Evolutionary conservation across 2,329 filamentous ascomycete species (phyloP).

Genomic region (Sclerotinia nivalis): DNA sequence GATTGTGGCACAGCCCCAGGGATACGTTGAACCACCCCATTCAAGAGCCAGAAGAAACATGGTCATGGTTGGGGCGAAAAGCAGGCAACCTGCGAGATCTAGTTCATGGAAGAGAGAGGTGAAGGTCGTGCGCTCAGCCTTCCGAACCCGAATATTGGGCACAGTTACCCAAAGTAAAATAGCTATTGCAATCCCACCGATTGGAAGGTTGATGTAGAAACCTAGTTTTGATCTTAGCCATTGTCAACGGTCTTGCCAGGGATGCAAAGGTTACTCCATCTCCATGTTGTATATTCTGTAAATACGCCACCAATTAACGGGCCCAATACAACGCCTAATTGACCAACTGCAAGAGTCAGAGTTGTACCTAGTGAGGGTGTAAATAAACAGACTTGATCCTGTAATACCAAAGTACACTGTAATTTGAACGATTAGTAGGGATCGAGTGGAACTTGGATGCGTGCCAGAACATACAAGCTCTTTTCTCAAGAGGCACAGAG

Average conservation of each 20-base stretch:
- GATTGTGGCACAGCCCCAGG: conserved; percentile 34
- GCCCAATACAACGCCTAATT: conserved; percentile 35
- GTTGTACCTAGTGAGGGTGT: neutral
- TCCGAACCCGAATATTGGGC: conserved; percentile 23
- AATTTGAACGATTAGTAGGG: neutral
- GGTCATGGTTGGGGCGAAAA: conserved; percentile 41
- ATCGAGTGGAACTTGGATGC: no score
- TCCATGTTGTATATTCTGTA: conserved; percentile 42
- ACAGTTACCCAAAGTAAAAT: conserved; percentile 42
- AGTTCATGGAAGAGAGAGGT: conserved; percentile 30
- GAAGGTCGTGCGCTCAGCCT: neutral
- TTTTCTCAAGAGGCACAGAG: neutral
- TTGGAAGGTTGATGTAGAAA: conserved; percentile 47
- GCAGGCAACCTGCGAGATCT: conserved; percentile 39
- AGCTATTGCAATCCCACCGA: conserved; percentile 41
- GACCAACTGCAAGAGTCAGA: conserved; percentile 24
- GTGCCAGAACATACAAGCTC: neutral
- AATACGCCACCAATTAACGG: conserved; percentile 43
- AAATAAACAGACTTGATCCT: neutral
- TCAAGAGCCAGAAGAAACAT: conserved; percentile 41
- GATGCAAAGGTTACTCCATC: conserved; percentile 35
- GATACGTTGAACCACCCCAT: conserved; percentile 39
- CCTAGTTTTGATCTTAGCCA: conserved; percentile 30
- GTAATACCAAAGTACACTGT: conserved; percentile 1
- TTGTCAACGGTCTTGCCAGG: neutral